Base-by-base conservation (phyloP, 176 grass and related monocot species). In the Poa annua region DNA sequence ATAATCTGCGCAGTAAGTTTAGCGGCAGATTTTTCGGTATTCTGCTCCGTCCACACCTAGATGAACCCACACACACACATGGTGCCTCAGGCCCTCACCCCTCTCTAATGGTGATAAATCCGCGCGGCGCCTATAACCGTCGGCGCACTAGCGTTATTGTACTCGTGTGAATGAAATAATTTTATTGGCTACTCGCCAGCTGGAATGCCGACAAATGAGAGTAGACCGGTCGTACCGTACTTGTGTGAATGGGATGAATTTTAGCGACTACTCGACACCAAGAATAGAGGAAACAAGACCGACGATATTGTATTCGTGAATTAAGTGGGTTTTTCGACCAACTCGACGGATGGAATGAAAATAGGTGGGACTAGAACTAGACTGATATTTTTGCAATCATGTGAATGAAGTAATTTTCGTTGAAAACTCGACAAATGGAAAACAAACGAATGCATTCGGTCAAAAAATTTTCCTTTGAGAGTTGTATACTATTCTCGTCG, bases 1-100 rank as follows among this genome's bases (percentile, higher is more conserved):
- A 88, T 84, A 76, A 89, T 81, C 17, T 10, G 1, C 19, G 22
- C 24, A 7, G 6, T 71, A 45, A 12, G 80, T 88, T 78, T 87
- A 63, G 74, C 7, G 16, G 74, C 21, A 45, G 21, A 61, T 71
- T 72, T 53, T 21, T 21, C 11, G 5, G 24, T 34, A 53, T 39
- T 88, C 56, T 74, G 65, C 75, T 84, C 12, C 6, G 4, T 65
- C 21, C 74, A 59, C 80, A 65, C 39, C 7, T 2, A 0, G 0
- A 24, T 2, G 25, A 6, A 5, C 22, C 47, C 78, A 81, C 78
- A 25, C 17, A 42, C 41, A 29, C 29, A 29, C 1, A 13, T 71
- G 13, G 8, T 45, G 3, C 3, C 5, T n/a, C n/a, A n/a, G n/a
- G n/a, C n/a, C n/a, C n/a, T 29, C 15, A 5, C 5, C 15, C 15